Base-by-base conservation (phyloP, 352 stramenopile genomes). In the Pythium volutum region DNA sequence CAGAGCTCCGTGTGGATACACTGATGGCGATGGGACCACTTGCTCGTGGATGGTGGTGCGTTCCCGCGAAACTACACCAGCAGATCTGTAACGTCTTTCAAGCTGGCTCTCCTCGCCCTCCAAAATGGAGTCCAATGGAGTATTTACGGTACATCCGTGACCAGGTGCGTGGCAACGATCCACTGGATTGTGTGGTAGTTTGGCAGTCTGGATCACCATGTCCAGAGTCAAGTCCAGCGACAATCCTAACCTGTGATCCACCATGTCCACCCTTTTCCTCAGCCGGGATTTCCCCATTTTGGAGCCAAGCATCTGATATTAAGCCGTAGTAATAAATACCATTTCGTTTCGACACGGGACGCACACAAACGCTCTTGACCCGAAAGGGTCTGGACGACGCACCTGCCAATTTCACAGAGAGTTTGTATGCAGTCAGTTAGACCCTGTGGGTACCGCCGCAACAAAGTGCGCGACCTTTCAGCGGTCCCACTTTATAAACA, bases 351-450 rank as follows among this genome's bases (percentile, higher is more conserved):
- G 36, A 14, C 42, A 29, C 22, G 20, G 42, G 9, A 7, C 42
- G 18, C 26, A 48, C n/a, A 27, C 36, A 43, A 22, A 20, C 36
- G 36, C 36, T 43, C 36, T 43, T 52, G 25, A n/a, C n/a, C n/a
- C n/a, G n/a, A n/a, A n/a, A n/a, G n/a, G n/a, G 42, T 61, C 39
- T 10, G 20, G 42, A 26, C 42, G 42, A 20, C 12, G 22, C 39
- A 4, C 8, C 20, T 14, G n/a, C 33, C 49, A 15, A 56, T 7
- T 45, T 20, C 54, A 53, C 29, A 25, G 5, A 8, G n/a, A n/a
- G 16, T 53, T 43, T 53, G 54, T 61, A 61, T 61, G 12, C 54
- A 61, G 54, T 61, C 54, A 61, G 54, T 61, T 61, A 39, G 42
- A 46, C 39, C 54, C 43, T 42, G 29, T 51, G 23, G 3, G 53